Conservation (phyloP, 23 red algal species). For the Gracilaria gracilis region DNA sequence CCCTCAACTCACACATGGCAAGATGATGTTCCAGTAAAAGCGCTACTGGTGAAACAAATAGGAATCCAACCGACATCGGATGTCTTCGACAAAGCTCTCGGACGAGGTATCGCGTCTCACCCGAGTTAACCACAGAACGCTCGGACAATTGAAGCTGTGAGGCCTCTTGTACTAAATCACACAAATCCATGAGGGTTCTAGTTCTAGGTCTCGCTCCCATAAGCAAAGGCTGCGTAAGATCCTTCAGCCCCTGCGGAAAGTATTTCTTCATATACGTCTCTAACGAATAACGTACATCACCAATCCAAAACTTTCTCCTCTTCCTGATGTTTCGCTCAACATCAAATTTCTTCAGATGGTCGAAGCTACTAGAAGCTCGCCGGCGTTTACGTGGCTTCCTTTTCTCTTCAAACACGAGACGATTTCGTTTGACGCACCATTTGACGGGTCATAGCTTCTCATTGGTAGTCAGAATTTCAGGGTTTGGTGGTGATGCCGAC, state of each 20-base stretch:
- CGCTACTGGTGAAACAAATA: conserved; percentile 58
- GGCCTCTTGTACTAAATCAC: conserved; percentile 25
- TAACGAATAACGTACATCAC: conserved; percentile 32
- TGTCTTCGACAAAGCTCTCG: conserved; percentile 48
- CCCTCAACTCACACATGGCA: conserved; percentile 33
- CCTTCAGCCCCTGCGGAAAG: not conserved
- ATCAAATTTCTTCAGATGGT: conserved; percentile 33
- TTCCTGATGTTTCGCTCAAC: conserved; percentile 46
- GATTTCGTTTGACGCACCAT: conserved; percentile 27
- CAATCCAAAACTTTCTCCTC: conserved; percentile 55
- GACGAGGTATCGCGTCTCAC: conserved; percentile 17
- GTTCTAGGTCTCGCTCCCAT: not conserved
- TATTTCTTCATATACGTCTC: conserved; percentile 60
- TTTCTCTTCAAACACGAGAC: not conserved
- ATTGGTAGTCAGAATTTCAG: not conserved
- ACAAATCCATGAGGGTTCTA: conserved; percentile 32
- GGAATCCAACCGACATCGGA: conserved; percentile 28
- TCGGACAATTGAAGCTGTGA: conserved; percentile 19
- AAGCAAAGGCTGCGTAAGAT: conserved; percentile 68
- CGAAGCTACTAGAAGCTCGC: not conserved
- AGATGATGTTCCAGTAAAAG: conserved; percentile 56
- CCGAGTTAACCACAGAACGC: not conserved
- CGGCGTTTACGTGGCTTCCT: not conserved
- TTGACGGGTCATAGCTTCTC: not conserved
- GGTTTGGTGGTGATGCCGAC: not conserved